Conservation (phyloP, 495 filamentous ascomycete species). For the Aspergillus saccharolyticus region DNA sequence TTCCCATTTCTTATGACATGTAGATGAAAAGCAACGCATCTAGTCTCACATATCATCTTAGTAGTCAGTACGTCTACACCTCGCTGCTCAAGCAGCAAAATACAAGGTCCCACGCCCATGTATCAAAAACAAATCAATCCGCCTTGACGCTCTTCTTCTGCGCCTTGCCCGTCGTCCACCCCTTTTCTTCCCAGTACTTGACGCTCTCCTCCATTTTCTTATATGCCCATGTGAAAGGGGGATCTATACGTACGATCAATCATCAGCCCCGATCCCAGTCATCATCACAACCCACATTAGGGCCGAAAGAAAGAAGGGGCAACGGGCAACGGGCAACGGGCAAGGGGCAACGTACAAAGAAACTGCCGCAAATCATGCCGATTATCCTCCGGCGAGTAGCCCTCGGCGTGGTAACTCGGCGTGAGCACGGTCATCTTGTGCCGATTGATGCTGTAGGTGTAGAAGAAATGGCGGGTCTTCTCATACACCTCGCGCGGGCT, state of each 20-base stretch:
- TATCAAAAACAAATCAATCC: constrained; percentile 23
- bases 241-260: constrained; percentile 20
- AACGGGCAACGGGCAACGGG: neutral
- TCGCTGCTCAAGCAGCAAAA: too few relatives aligned
- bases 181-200: constrained; percentile 36
- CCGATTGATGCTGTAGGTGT: constrained; percentile 49
- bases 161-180: constrained; percentile 33
- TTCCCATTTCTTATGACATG: too few relatives aligned
- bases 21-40: too few relatives aligned
- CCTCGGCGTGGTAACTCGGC: constrained; percentile 52
- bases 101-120: too few relatives aligned
- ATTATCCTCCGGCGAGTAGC: constrained; percentile 62
- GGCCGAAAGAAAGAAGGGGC: neutral
- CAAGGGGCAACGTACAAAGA: constrained; percentile 21
- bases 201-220: constrained; percentile 41
- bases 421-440: constrained; percentile 67
- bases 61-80: too few relatives aligned
- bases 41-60: too few relatives aligned
- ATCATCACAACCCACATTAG: neutral
- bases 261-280: neutral
- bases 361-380: constrained; percentile 65
- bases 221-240: constrained; percentile 36
- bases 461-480: constrained; percentile 68
- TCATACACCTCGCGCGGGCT: constrained; percentile 44
- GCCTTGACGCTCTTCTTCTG: constrained; percentile 42